phyloP scores from a whole-genome alignment of 768 basidiomycete species.

The Amanita subjunquillea region DNA sequence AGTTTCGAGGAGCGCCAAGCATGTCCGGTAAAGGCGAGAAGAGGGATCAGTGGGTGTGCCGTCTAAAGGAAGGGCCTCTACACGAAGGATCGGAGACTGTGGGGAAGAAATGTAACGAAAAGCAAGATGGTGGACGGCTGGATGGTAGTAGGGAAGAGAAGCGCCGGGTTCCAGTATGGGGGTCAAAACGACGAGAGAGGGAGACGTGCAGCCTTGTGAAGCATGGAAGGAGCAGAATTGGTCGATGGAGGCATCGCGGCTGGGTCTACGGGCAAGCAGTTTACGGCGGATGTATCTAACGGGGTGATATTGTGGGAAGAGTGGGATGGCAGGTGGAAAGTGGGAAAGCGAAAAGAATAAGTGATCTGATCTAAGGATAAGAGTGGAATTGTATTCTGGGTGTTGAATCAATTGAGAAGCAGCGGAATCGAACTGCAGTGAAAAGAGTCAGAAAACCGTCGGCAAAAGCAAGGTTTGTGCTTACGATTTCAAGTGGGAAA shows the following conservation, averaged over 20 bases:
- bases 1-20: constrained; percentile 70
- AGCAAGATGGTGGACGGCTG: constrained; percentile 67
- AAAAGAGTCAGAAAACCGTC: too few relatives aligned
- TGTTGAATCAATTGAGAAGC: constrained; percentile 70
- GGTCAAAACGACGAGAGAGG: constrained; percentile 40
- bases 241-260: constrained; percentile 61
- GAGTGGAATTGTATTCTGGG: constrained; percentile 87
- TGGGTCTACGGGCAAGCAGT: constrained; percentile 71
- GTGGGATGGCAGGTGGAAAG: constrained; percentile 24
- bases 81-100: constrained; percentile 27
- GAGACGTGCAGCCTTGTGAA: constrained; percentile 5
- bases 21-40: constrained; percentile 72
- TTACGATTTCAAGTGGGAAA: not conserved
- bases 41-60: constrained; percentile 36
- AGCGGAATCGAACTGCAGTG: constrained; percentile 58
- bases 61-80: constrained; percentile 49
- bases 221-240: constrained; percentile 75
- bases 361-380: constrained; percentile 80
- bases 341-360: constrained; percentile 15
- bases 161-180: constrained; percentile 38
- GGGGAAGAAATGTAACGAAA: constrained; percentile 52
- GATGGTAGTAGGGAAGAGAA: constrained; percentile 83
- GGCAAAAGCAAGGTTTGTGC: too few relatives aligned
- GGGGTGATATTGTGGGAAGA: constrained; percentile 23
- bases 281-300: constrained; percentile 52